Conservation (phyloP, 2,329 filamentous ascomycete species). For the Microdochium trichocladiopsis region DNA sequence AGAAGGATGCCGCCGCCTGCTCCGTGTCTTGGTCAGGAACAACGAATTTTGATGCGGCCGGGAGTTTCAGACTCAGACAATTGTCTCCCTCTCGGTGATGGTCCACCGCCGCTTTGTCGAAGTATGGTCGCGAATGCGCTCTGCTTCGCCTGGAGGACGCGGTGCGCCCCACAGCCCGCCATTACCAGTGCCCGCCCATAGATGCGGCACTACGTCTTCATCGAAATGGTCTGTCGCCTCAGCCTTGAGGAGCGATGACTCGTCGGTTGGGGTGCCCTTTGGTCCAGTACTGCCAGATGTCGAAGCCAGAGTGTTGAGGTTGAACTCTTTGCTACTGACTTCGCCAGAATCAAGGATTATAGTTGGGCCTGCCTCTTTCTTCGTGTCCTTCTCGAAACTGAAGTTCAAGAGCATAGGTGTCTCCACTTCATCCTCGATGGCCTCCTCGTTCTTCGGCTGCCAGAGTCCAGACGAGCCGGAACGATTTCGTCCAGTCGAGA, state of each 20-base stretch:
- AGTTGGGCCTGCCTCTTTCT: constrained; percentile 8
- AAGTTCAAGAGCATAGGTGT: constrained; percentile 43
- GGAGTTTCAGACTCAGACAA: background rate
- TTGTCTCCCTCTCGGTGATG: constrained; percentile 15
- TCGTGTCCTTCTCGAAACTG: constrained; percentile 25
- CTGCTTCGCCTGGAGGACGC: constrained; percentile 18
- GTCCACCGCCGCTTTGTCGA: constrained; percentile 19
- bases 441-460: constrained; percentile 28
- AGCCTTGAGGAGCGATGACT: constrained; percentile 2
- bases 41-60: background rate
- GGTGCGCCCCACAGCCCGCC: constrained; percentile 19
- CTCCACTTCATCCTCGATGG: constrained; percentile 14
- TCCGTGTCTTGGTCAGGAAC: no score
- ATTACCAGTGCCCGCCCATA: constrained; percentile 15
- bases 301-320: constrained; percentile 2
- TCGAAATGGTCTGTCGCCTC: constrained; percentile 19
- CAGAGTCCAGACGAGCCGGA: constrained; percentile 39
- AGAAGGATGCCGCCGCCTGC: no score
- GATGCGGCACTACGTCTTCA: constrained; percentile 9
- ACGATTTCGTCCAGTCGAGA: constrained; percentile 11
- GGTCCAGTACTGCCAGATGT: background rate
- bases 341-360: background rate
- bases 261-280: constrained; percentile 1
- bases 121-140: constrained; percentile 17
- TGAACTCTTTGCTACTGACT: constrained; percentile 2